Evolutionary conservation across 768 basidiomycete species (phyloP), one percentile per base, ranked within the genome.

Genomic region (Agrocybe pediades): DNA sequence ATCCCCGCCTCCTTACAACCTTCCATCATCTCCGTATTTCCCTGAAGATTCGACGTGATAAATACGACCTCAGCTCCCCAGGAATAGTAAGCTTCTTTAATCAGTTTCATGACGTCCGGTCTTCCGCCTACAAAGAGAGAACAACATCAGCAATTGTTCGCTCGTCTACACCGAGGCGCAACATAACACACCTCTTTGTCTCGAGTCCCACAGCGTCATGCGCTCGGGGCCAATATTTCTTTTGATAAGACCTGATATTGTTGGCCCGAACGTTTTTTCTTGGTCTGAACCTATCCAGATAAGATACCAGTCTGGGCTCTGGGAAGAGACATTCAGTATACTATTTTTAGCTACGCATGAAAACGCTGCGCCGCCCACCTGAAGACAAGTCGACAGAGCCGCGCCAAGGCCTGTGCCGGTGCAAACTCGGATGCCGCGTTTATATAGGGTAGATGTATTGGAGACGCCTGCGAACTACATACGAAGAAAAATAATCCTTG

Each of bases 251-350:
- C 80, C 81, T 51, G 83, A 79, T 51, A 92, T 89, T 19, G 88
- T 92, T 20, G 87, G 85, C 2, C 90, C 90, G 61, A 92, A 92
- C 2, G 90, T 92, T 71, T 88, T 90, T 65, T 88, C 89, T 67
- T 91, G 90, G 65, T 90, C 86, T 41, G 89, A 90, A 39, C 89
- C 83, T 63, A 90, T 90, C 89, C 89, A 92, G 58, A 92, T 89
- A 39, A 90, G 75, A 66, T 84, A 89, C 79, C 80, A 82, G 54
- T 79, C 61, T 26, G 78, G 77, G 58, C 70, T 80, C 80, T 81
- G 46, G 16, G 49, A 46, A 56, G 17, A 56, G 43, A 42, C 45
- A 20, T 8, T 44, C 40, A 40, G 58, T 42, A 41, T 41, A 36
- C 55, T 46, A 46, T 30, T 41, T 50, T 39, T 41, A 20, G 45